Evolutionary conservation across 1,284 basidiomycete species (phyloP).

Genomic region (Trichosporon sp.): DNA sequence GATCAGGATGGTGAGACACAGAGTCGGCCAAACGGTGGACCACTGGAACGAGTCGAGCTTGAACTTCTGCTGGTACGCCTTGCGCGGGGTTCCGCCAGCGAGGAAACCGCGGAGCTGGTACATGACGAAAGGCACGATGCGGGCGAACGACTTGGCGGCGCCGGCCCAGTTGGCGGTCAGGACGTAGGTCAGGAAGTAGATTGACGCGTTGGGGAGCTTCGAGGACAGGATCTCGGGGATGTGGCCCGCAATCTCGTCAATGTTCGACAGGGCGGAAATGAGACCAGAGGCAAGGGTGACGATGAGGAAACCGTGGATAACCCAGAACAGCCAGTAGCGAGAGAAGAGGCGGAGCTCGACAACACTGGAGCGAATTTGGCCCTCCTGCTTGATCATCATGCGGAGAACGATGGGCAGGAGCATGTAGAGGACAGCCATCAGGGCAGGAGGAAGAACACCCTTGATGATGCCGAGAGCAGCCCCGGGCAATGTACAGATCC

Average conservation of each 20-base stretch:
- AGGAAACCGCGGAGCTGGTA: conserved; percentile 83
- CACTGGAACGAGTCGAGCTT: conserved; percentile 39
- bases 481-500: conserved; percentile 69
- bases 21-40: conserved; percentile 42
- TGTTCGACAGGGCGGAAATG: conserved; percentile 61
- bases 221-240: conserved; percentile 65
- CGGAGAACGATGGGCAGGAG: conserved; percentile 78
- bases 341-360: conserved; percentile 88
- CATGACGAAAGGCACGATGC: conserved; percentile 67
- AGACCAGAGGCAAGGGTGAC: conserved; percentile 78
- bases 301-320: conserved; percentile 85
- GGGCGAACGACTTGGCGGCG: conserved; percentile 73
- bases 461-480: conserved; percentile 70
- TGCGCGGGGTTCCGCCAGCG: conserved; percentile 82
- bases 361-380: conserved; percentile 57
- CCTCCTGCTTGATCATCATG: conserved; percentile 42
- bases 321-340: conserved; percentile 86
- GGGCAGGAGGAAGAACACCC: conserved; percentile 79
- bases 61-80: conserved; percentile 41
- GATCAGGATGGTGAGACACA: conserved; percentile 42
- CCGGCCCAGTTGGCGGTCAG: conserved; percentile 58
- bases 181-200: conserved; percentile 79
- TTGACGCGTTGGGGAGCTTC: conserved; percentile 77
- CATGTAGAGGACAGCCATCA: conserved; percentile 85
- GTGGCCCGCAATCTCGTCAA: conserved; percentile 60